A percentile compares a stretch with the other conserved stretches of the same genome.
Conservation (phyloP, 163 green algal species). For the Botryococcus braunii region DNA sequence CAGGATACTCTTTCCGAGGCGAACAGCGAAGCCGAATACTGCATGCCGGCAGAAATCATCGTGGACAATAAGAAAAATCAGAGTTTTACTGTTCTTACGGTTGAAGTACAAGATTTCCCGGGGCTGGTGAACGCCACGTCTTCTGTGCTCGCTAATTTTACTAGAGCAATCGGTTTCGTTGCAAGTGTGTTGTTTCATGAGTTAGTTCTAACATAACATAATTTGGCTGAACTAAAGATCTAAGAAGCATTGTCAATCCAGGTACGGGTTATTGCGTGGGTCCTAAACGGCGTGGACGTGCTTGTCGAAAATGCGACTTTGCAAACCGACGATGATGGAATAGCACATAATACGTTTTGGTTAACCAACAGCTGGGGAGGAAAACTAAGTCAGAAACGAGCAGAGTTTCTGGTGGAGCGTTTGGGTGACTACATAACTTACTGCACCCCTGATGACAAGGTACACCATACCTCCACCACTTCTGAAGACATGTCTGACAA, state of each 20-base stretch:
- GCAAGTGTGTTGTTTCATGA: background rate
- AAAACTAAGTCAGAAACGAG: conserved; percentile 31
- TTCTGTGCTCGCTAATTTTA: background rate
- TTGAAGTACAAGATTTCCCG: conserved; percentile 19
- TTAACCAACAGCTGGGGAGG: conserved; percentile 21
- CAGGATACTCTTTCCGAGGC: too few relatives aligned
- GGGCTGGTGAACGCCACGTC: background rate
- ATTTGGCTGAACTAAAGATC: background rate
- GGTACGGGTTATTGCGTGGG: conserved; percentile 22
- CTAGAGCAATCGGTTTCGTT: background rate
- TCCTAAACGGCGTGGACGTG: conserved; percentile 22
- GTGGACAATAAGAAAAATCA: conserved; percentile 37
- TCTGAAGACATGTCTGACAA: too few relatives aligned
- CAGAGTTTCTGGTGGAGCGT: conserved; percentile 34
- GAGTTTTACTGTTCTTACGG: conserved; percentile 31
- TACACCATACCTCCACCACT: background rate
- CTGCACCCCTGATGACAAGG: conserved; percentile 28
- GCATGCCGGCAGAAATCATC: conserved; percentile 17
- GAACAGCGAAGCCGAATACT: too few relatives aligned
- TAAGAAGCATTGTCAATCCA: background rate
- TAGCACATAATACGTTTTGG: conserved; percentile 45
- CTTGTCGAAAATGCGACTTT: conserved; percentile 24
- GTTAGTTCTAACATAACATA: background rate
- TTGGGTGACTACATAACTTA: conserved; percentile 44
- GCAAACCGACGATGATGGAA: conserved; percentile 26